A percentile compares a stretch with the other conserved stretches of the same genome.
phyloP scores from a whole-genome alignment of 2,329 filamentous ascomycete species.

The Ascochyta lentis region DNA sequence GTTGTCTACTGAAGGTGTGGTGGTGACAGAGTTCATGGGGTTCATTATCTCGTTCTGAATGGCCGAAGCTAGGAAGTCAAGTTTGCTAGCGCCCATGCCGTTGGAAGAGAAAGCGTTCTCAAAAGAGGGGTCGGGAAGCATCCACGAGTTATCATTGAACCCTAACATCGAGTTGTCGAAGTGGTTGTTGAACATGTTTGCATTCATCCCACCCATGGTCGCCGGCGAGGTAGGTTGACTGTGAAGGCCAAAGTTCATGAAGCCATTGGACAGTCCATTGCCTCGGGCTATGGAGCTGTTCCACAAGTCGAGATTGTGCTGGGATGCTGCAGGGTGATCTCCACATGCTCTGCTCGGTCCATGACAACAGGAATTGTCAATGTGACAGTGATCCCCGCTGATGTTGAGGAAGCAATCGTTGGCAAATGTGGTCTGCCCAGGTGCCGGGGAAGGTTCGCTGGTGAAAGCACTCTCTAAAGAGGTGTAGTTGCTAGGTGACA shows the following conservation, averaged over 20 bases:
- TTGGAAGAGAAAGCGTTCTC: constrained; percentile 21
- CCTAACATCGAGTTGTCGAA: constrained; percentile 28
- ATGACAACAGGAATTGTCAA: constrained; percentile 47
- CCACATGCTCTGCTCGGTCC: constrained; percentile 37
- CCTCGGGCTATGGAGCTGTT: constrained; percentile 34
- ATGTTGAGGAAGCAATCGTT: constrained; percentile 41
- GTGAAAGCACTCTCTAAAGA: constrained; percentile 41
- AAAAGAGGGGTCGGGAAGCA: constrained; percentile 37
- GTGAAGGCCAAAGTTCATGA: constrained; percentile 36
- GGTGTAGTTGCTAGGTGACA: constrained; percentile 44
- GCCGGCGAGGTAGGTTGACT: constrained; percentile 29
- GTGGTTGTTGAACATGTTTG: constrained; percentile 21
- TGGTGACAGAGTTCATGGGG: constrained; percentile 17
- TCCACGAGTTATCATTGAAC: constrained; percentile 36
- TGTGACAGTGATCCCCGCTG: constrained; percentile 44
- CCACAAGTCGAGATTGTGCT: constrained; percentile 36
- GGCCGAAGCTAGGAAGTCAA: constrained; percentile 39
- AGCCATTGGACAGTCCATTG: constrained; percentile 35
- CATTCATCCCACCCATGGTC: constrained; percentile 23
- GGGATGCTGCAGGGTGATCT: constrained; percentile 35
- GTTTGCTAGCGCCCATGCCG: constrained; percentile 27
- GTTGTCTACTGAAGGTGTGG: constrained; percentile 16
- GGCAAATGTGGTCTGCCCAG: constrained; percentile 23
- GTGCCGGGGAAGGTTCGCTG: constrained; percentile 34
- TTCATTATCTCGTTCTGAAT: constrained; percentile 37